A percentile compares a stretch with the other conserved stretches of the same genome.
These are phyloP conservation scores for Phytophthora tentaculata DNA, from an alignment of 352 stramenopile species.

Conservation along the genomic window DNA sequence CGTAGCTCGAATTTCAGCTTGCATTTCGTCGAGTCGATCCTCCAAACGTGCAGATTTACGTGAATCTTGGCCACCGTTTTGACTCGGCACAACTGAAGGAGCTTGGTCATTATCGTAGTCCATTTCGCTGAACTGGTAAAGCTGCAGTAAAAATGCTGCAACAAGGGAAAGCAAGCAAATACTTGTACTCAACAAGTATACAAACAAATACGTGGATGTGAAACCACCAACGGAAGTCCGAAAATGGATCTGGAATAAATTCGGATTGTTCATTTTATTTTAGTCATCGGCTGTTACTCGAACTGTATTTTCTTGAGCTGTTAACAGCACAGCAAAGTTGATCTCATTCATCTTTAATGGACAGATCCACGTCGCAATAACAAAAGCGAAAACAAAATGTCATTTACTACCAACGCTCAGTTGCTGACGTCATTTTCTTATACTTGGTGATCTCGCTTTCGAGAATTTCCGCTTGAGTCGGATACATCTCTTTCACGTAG, in stretches of 20 bases:
- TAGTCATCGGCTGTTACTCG: no score
- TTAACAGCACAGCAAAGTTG: background rate
- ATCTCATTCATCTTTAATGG: no score
- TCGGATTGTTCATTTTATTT: no score
- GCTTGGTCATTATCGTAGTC: slow-evolving; percentile 9
- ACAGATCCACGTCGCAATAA: no score
- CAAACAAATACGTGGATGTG: background rate
- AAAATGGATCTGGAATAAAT: no score
- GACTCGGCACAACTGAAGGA: slow-evolving; percentile 7
- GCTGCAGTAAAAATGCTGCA: no score
- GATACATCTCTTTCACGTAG: slow-evolving; percentile 67
- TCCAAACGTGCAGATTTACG: slow-evolving; percentile 8
- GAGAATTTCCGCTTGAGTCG: slow-evolving; percentile 57
- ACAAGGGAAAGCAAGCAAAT: no score
- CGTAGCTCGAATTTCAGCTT: slow-evolving; percentile 27
- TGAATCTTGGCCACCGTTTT: slow-evolving; percentile 13
- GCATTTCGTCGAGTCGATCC: slow-evolving; percentile 30
- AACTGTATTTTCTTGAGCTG: no score
- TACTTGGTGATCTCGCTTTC: slow-evolving; percentile 79
- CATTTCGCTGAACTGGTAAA: no score
- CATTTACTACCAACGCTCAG: slow-evolving; percentile 49
- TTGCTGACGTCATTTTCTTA: slow-evolving; percentile 63
- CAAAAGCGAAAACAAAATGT: background rate
- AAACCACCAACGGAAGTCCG: background rate
- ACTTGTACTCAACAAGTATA: no score